A percentile compares a stretch with the other conserved stretches of the same genome.
Evolutionary conservation across 768 basidiomycete species (phyloP).

Genomic region (Mycena floridula): DNA sequence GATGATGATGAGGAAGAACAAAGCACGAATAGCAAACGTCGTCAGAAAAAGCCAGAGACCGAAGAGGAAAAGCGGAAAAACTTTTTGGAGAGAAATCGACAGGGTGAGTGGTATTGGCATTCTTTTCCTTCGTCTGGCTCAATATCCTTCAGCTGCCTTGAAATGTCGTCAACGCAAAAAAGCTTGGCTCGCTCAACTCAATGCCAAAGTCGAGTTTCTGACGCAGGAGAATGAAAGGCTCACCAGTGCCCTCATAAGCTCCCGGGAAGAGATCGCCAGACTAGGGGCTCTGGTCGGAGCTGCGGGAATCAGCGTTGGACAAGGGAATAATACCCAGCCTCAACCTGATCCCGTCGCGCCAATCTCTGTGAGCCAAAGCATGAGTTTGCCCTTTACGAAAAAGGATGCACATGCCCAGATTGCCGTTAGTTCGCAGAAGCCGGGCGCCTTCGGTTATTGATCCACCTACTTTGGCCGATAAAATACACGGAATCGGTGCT

Average conservation of each 20-base stretch:
- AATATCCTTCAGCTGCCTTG: conserved; percentile 65
- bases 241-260: conserved; percentile 75
- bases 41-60: conserved; percentile 87
- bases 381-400: too few relatives aligned
- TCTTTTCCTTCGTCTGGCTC: conserved; percentile 6
- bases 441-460: too few relatives aligned
- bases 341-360: too few relatives aligned
- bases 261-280: conserved; percentile 88
- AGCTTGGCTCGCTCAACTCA: conserved; percentile 90
- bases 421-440: too few relatives aligned
- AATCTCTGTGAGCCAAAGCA: too few relatives aligned
- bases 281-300: conserved; percentile 68
- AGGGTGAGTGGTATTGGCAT: conserved; percentile 60
- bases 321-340: too few relatives aligned
- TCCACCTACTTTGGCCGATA: too few relatives aligned
- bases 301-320: too few relatives aligned
- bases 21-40: too few relatives aligned
- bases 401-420: too few relatives aligned
- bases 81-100: conserved; percentile 94
- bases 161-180: conserved; percentile 99
- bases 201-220: conserved; percentile 90
- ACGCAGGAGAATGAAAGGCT: conserved; percentile 94
- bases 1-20: too few relatives aligned
- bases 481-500: too few relatives aligned
- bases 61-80: conserved; percentile 98